Percentiles rank a stretch among this genome's conserved stretches.
Evolutionary conservation across 139 green algal genomes (phyloP).

Genomic region (Medakamo hakoo): DNA sequence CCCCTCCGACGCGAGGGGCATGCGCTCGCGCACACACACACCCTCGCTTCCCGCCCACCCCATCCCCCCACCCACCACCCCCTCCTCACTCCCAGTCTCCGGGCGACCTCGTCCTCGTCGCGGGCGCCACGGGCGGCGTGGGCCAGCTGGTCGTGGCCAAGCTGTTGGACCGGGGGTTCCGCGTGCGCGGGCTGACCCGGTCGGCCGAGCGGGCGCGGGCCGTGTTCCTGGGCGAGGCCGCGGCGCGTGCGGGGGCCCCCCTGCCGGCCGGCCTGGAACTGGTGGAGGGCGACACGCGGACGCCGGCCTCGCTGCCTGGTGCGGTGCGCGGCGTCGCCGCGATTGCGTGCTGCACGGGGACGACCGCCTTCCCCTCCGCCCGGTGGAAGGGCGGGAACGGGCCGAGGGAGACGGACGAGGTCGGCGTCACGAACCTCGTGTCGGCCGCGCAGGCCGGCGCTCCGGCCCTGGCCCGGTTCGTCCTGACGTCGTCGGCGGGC

Average conservation of each 20-base stretch:
- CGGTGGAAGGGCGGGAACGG: conserved; percentile 64
- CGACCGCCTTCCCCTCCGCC: conserved; percentile 72
- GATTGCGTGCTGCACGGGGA: conserved; percentile 59
- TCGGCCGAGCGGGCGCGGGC: conserved; percentile 28
- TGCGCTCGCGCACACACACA: too few species aligned
- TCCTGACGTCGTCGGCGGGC: conserved; percentile 70
- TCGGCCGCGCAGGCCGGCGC: conserved; percentile 7
- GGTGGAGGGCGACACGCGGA: conserved; percentile 17
- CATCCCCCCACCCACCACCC: too few species aligned
- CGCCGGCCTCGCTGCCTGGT: conserved; percentile 8
- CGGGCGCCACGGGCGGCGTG: conserved; percentile 63
- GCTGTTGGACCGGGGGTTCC: conserved; percentile 42
- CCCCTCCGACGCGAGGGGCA: too few species aligned
- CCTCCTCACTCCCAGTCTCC: conserved; percentile 14
- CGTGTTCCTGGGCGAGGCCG: conserved; percentile 31
- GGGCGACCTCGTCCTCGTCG: conserved; percentile 41
- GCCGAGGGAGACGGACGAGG: conserved; percentile 55
- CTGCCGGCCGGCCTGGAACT: conserved; percentile 13
- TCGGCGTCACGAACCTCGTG: conserved; percentile 62
- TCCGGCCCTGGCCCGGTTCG: conserved; percentile 54
- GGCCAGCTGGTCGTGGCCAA: conserved; percentile 68
- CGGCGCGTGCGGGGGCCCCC: too few species aligned
- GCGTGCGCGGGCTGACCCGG: conserved; percentile 38
- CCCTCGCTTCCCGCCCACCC: too few species aligned
- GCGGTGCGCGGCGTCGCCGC: conserved; percentile 33